phyloP scores from a whole-genome alignment of 2,329 filamentous ascomycete species.

The Monilinia laxa region DNA sequence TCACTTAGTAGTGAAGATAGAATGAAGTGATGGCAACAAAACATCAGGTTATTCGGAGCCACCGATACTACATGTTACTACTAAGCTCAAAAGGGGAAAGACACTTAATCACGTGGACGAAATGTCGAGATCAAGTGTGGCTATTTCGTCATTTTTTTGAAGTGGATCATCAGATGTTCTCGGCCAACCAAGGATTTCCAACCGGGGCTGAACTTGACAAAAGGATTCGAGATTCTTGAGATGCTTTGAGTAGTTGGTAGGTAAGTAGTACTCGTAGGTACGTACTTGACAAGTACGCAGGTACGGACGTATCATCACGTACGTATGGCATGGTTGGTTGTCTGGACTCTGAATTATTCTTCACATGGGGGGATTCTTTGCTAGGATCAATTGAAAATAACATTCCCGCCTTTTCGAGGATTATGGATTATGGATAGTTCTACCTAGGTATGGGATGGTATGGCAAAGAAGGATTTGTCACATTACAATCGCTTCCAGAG shows the following conservation, averaged over 20 bases:
- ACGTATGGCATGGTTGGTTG: no score
- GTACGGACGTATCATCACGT: no score
- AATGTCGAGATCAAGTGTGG: constrained; percentile 7
- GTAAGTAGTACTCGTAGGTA: no score
- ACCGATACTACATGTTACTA: background rate
- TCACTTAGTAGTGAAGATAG: no score
- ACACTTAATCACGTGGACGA: background rate
- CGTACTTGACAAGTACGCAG: no score
- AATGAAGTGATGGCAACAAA: constrained; percentile 1
- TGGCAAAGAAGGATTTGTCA: no score
- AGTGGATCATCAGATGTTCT: constrained; percentile 1
- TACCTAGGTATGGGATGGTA: no score
- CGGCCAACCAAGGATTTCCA: background rate
- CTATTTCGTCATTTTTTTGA: background rate
- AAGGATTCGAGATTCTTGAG: background rate
- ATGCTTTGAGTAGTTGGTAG: no score
- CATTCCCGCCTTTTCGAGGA: background rate
- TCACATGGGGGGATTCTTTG: no score
- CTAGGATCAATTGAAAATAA: no score
- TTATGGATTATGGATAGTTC: background rate
- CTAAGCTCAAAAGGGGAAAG: background rate
- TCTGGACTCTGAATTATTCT: no score
- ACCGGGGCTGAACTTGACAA: background rate
- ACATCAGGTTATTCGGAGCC: background rate
- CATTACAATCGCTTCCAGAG: no score